phyloP scores from a whole-genome alignment of 129 eudicot genomes.

The Centella asiatica region DNA sequence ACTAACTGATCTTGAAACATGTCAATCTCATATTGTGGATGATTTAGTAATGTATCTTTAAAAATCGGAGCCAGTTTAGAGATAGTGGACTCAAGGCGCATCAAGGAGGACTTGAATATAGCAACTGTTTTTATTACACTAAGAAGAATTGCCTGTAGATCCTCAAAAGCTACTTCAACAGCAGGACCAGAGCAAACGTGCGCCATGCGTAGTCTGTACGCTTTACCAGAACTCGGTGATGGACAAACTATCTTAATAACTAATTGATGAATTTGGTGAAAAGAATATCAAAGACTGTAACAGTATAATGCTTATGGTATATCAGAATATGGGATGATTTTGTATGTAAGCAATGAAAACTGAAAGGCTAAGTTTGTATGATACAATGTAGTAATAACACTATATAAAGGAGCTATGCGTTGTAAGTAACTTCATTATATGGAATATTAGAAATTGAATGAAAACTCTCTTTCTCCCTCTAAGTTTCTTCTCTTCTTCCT shows the following conservation, averaged over 20 bases:
- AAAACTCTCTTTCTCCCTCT: too few relatives aligned
- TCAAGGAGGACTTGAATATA: slow-evolving; percentile 1
- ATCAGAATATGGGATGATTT: too few relatives aligned
- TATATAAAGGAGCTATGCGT: too few relatives aligned
- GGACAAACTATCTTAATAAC: background rate
- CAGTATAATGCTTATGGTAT: too few relatives aligned
- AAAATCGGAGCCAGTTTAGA: background rate
- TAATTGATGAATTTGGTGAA: background rate
- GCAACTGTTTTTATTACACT: background rate
- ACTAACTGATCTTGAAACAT: background rate
- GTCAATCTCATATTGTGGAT: background rate
- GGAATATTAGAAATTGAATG: too few relatives aligned
- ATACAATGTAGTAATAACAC: too few relatives aligned
- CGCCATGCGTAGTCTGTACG: background rate
- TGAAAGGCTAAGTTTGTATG: too few relatives aligned
- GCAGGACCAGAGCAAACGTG: background rate
- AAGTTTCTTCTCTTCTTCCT: too few relatives aligned
- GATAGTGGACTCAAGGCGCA: background rate
- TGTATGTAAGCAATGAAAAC: too few relatives aligned
- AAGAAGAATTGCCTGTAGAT: background rate
- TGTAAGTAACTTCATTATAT: too few relatives aligned
- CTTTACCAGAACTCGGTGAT: background rate
- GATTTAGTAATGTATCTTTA: background rate
- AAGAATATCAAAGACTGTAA: too few relatives aligned
- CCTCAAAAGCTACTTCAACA: background rate